Base-by-base conservation (phyloP, 208 protist genomes). In the Trypanosoma platydactyli region DNA sequence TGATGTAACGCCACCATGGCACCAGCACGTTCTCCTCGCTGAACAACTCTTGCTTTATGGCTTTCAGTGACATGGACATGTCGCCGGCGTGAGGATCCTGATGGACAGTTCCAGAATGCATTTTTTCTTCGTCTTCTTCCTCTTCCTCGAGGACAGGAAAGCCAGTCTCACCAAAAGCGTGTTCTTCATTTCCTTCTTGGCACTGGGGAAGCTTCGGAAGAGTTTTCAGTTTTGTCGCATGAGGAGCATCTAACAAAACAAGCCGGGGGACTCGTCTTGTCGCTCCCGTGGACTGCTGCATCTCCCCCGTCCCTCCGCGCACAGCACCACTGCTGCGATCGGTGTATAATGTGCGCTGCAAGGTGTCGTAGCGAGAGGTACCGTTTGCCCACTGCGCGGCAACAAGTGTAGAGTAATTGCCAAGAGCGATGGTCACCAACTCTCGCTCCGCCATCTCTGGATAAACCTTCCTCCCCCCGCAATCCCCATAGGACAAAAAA, bases 301-400 rank as follows among this genome's bases (percentile, higher is more conserved):
- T 42, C 0, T 12, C 2, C 3, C 3, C 33, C 18, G 33, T 38
- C 33, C 80, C 80, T 25, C 82, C 81, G 1, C 71, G 30, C 16
- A 89, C 80, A 24, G 71, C 27, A 12, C 59, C 44, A 0, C 20
- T 27, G 1, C 69, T 40, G 22, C 83, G 79, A 69, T 92, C 85
- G 1, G 49, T 42, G 60, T 92, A 94, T 12, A 95, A 76, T 5
- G 89, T 95, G 24, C n/a, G 40, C 61, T 84, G 82, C 30, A 82
- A 68, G 16, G 60, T 70, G 62, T 95, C 89, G 63, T 76, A 92
- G 44, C 65, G 30, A 20, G 84, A 87, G 5, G 84, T 92, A 35
- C 89, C 84, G 63, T 95, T 95, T 33, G 81, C 84, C 86, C 89
- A 95, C 72, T 95, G 89, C 38, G 89, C 84, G 3, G 86, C 89